A percentile compares a stretch with the other conserved stretches of the same genome.
These are phyloP conservation scores for Fusarium papillatum DNA, from an alignment of 2,329 filamentous ascomycete species.

Conservation along the genomic window DNA sequence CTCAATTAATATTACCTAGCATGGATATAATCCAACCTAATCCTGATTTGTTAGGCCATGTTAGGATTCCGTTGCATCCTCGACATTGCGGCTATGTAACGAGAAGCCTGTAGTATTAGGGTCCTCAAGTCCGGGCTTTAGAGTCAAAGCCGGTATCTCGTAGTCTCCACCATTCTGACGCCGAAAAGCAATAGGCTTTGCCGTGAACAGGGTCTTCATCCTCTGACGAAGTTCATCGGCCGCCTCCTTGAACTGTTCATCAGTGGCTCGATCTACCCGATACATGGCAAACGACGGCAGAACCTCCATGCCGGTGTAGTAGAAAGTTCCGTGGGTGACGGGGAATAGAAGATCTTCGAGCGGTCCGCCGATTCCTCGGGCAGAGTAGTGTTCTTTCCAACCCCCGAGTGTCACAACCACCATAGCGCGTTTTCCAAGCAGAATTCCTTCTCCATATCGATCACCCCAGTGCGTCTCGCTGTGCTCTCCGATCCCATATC, in stretches of 20 bases:
- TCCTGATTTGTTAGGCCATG: background rate
- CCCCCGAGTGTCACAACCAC: conserved; percentile 4
- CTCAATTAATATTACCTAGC: background rate
- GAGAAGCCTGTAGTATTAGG: conserved; percentile 3
- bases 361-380: conserved; percentile 16
- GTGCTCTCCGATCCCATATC: conserved; percentile 17
- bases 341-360: conserved; percentile 29
- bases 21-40: background rate
- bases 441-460: conserved; percentile 24
- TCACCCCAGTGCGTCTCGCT: conserved; percentile 21
- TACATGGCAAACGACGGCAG: conserved; percentile 23
- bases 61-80: background rate
- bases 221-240: conserved; percentile 9
- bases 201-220: conserved; percentile 6
- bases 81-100: background rate
- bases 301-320: conserved; percentile 18
- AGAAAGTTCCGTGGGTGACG: conserved; percentile 22
- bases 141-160: conserved; percentile 18
- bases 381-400: conserved; percentile 12
- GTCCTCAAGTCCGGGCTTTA: conserved; percentile 11
- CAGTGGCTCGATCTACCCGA: background rate
- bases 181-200: conserved; percentile 14
- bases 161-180: conserved; percentile 24
- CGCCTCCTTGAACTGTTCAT: background rate
- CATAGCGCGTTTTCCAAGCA: conserved; percentile 20